Percentiles rank a stretch among this genome's conserved stretches.
Evolutionary conservation across 2,329 filamentous ascomycete genomes (phyloP).

Genomic region (Nemania sp.): DNA sequence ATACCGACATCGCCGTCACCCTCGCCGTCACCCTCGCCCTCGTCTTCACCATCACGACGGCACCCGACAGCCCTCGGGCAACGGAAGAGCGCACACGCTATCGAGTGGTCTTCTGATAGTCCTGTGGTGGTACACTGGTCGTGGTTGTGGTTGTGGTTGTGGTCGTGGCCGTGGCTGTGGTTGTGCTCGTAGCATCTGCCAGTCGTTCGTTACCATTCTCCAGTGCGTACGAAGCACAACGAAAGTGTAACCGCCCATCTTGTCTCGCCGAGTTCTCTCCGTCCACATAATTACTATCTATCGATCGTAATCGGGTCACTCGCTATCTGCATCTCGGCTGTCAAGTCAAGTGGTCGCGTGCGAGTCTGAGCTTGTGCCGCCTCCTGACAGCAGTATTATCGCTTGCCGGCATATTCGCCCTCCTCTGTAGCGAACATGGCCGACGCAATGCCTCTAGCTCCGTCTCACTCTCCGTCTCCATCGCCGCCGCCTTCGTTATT

Average conservation of each 20-base stretch:
- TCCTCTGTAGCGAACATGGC: conserved; percentile 17
- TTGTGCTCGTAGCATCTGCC: too few species aligned
- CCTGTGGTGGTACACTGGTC: not conserved
- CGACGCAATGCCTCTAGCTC: conserved; percentile 12
- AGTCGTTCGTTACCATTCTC: too few species aligned
- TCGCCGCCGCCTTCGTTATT: conserved; percentile 8
- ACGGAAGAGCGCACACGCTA: too few species aligned
- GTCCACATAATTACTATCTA: too few species aligned
- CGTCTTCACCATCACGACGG: not conserved
- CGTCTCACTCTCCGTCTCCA: not conserved
- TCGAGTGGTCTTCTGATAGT: not conserved
- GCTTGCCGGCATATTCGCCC: not conserved
- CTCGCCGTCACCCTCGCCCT: too few species aligned
- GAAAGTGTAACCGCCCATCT: too few species aligned
- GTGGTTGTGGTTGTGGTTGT: not conserved
- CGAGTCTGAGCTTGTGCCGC: conserved; percentile 4
- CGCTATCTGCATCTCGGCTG: too few species aligned
- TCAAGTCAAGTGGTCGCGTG: not conserved
- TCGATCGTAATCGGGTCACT: too few species aligned
- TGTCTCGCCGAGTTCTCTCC: too few species aligned
- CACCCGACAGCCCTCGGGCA: not conserved
- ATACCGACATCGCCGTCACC: not conserved
- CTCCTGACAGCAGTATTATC: not conserved
- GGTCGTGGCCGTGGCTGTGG: too few species aligned
- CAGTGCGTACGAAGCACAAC: too few species aligned